phyloP scores from a whole-genome alignment of 2,329 filamentous ascomycete species.

The Arthrobotrys iridis region DNA sequence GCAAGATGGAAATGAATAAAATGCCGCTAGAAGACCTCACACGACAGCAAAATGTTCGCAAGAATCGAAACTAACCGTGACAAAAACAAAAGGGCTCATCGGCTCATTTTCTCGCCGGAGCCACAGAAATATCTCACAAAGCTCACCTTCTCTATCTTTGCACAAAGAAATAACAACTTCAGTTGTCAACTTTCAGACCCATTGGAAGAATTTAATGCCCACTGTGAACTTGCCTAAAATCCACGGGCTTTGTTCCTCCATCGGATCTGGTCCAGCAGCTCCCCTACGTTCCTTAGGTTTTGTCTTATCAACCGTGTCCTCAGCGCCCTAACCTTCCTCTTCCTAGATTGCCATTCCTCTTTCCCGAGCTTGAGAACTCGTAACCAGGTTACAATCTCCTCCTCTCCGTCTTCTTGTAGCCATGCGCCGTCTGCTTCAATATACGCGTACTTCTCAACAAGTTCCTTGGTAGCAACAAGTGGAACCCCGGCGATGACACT shows the following conservation, averaged over 20 bases:
- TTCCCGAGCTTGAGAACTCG: conserved; percentile 62
- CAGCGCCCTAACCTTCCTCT: conserved; percentile 32
- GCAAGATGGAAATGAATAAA: not conserved
- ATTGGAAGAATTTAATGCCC: not conserved
- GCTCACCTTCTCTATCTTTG: conserved; percentile 4
- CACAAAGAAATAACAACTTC: not conserved
- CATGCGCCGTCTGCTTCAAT: conserved; percentile 57
- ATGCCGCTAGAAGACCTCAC: not conserved
- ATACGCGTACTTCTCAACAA: conserved; percentile 58
- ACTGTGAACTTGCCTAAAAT: conserved; percentile 37
- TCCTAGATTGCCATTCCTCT: conserved; percentile 74
- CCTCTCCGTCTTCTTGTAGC: conserved; percentile 57
- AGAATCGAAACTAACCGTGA: conserved; percentile 2
- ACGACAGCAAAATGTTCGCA: not conserved
- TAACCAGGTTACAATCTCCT: conserved; percentile 58
- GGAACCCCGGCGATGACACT: conserved; percentile 58
- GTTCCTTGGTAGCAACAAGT: conserved; percentile 56
- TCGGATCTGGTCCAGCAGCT: conserved; percentile 41
- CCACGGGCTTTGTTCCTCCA: conserved; percentile 47
- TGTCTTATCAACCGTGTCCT: conserved; percentile 33
- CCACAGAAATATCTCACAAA: not conserved
- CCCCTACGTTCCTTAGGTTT: conserved; percentile 25
- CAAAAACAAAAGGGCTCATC: conserved; percentile 5
- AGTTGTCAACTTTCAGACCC: conserved; percentile 6
- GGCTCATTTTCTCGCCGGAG: not conserved